Conservation (phyloP, 352 stramenopile genomes). For the Pythium oligandrum region DNA sequence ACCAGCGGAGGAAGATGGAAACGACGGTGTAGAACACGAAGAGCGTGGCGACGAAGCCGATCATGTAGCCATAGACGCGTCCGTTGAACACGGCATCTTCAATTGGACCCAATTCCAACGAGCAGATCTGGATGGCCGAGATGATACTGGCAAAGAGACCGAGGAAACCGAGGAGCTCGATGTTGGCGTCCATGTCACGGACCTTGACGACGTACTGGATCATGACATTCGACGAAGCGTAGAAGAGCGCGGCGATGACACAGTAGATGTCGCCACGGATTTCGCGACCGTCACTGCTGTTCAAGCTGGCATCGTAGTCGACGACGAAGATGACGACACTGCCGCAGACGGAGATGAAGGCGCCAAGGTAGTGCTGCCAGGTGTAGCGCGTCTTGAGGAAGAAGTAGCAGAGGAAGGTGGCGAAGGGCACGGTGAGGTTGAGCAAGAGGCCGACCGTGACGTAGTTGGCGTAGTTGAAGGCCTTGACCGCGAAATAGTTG, state of each 20-base stretch:
- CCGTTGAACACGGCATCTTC: conserved; percentile 39
- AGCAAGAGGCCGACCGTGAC: conserved; percentile 57
- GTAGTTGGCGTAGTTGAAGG: conserved; percentile 71
- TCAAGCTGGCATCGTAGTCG: conserved; percentile 44
- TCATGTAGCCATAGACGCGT: conserved; percentile 51
- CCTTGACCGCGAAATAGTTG: conserved; percentile 72
- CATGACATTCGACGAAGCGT: conserved; percentile 67
- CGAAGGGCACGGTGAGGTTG: conserved; percentile 67
- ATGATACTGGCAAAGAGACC: conserved; percentile 49
- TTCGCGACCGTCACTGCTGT: conserved; percentile 19
- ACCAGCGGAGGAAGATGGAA: conserved; percentile 49
- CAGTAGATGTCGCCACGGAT: conserved; percentile 53
- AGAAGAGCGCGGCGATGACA: conserved; percentile 54
- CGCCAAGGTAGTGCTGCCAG: conserved; percentile 42
- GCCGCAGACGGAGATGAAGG: conserved; percentile 33
- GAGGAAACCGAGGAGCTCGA: conserved; percentile 51
- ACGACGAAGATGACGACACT: conserved; percentile 54
- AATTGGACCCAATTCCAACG: conserved; percentile 40
- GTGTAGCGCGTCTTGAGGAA: conserved; percentile 68
- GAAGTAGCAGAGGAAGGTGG: conserved; percentile 58
- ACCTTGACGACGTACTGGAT: conserved; percentile 65
- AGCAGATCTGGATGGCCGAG: conserved; percentile 46
- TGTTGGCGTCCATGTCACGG: conserved; percentile 46
- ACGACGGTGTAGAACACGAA: conserved; percentile 65
- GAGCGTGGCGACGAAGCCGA: conserved; percentile 45